Evolutionary conservation across 2,329 filamentous ascomycete genomes (phyloP), one percentile per base, ranked within the genome.

Genomic region (Phaeosphaeria sp.): DNA sequence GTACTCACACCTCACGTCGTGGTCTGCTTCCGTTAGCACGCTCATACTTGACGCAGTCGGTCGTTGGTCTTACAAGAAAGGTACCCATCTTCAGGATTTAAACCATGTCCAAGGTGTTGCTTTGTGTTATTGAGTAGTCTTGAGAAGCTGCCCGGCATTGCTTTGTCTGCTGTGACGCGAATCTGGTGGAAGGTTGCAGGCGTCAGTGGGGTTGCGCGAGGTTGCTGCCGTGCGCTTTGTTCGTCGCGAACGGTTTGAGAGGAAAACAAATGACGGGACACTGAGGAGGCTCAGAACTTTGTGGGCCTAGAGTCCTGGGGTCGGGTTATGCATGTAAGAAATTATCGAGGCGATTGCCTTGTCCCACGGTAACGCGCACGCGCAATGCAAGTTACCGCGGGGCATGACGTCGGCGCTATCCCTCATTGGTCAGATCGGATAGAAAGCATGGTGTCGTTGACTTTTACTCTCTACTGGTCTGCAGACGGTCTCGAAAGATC

Each of bases 21-120:
- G 81, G 75, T 90, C 87, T 89, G 68, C 55, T 22, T 40, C 27
- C 42, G 53, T 74, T 66, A 75, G 72, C 65, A 44, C 40, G 30
- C 17, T n/a, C 3, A 30, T 25, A 25, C 21, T 17, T 7, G 25
- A 30, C 47, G 45, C 39, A 33, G 39, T 21, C 7, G 5, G 20
- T 43, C 8, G 17, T 20, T 30, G 1, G 9, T 83, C 87, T 85
- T 76, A 90, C 89, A 91, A 73, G 86, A 89, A 60, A 91, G 79
- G 77, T 89, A 91, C 36, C 87, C 85, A 78, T 90, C 88, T 64
- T 91, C 88, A 15, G 88, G 87, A 46, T 67, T 68, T 47, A 74
- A 56, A 33, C 51, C 66, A 24, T 74, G 67, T 21, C 71, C 68
- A 57, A 75, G 66, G 53, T 71, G 72, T 43, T 63, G 54, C 56